These are phyloP conservation scores for Cladorrhinum sp. DNA, from an alignment of 2,329 filamentous ascomycete genomes.

Conservation along the genomic window DNA sequence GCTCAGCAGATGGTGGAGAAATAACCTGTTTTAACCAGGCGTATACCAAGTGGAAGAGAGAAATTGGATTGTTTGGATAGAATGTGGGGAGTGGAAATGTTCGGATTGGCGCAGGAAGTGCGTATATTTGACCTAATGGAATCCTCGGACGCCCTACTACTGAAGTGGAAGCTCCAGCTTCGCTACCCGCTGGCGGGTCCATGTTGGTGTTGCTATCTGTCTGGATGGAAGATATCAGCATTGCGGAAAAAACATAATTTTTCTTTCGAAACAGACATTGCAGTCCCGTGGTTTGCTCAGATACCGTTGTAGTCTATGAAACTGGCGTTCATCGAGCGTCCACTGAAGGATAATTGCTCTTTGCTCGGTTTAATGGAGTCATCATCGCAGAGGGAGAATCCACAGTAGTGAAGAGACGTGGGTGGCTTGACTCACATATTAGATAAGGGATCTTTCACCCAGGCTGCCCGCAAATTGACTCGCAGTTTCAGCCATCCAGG, in stretches of 20 bases:
- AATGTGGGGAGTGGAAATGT: conserved; percentile 83
- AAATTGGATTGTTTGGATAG: conserved; percentile 89
- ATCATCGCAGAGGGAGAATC: conserved; percentile 50
- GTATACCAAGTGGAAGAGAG: conserved; percentile 75
- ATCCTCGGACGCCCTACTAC: conserved; percentile 18
- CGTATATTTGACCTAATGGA: conserved; percentile 69
- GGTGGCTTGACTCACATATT: conserved; percentile 6
- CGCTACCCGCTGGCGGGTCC: background rate
- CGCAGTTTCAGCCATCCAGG: conserved; percentile 19
- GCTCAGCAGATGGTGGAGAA: conserved; percentile 63
- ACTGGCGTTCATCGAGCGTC: conserved; percentile 61
- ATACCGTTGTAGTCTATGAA: conserved; percentile 97
- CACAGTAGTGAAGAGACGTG: background rate
- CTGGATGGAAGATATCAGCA: background rate
- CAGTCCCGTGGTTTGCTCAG: conserved; percentile 55
- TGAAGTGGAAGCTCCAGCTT: background rate
- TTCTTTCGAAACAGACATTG: background rate
- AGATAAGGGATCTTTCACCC: conserved; percentile 27
- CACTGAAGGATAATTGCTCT: conserved; percentile 56
- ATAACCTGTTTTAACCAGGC: conserved; percentile 73
- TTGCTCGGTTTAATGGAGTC: conserved; percentile 53
- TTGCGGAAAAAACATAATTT: background rate
- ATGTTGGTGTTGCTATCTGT: conserved; percentile 1
- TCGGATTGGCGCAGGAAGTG: conserved; percentile 73
- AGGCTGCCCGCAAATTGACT: conserved; percentile 4